Base-by-base conservation (phyloP, 176 grass and related monocot species). In the Thinopyrum elongatum region DNA sequence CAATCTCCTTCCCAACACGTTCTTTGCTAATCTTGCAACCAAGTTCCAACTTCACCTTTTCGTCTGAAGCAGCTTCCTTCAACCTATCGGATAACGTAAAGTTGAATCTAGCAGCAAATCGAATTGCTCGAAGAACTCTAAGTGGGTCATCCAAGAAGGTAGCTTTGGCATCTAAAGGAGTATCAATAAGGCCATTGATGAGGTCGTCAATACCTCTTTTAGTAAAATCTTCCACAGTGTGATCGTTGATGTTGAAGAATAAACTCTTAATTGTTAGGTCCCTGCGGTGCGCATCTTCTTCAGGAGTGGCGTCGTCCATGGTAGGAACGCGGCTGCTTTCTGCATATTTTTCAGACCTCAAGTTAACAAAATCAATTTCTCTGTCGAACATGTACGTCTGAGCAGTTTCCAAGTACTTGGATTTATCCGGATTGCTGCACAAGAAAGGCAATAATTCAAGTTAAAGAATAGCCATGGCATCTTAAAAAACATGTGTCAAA, bases 311-410 rank as follows among this genome's bases (percentile, higher is more conserved):
- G 5, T 12, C 9, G 26, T 64, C 14, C 61, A 42, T 11, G 9
- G 39, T 11, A 42, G 39, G 27, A 30, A 65, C 30, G 12, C 27
- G 13, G 63, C 13, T 65, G 5, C 13, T 30, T 65, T 30, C 13
- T 14, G 27, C 63, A 13, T 65, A 65, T 16, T 15, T 30, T 65
- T 65, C 63, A 30, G 27, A 65, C 13, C 95, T 90, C 89, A 95
- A 89, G 85, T 98, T 98, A 38, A 98, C 93, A 92, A 98, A 98
- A 78, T 98, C 95, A 87, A 98, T 89, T 89, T 91, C 91, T 5
- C 36, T 93, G 80, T 89, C 83, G 5, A 78, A 88, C 80, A 98
- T 93, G 44, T 76, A 74, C 95, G 92, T 93, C 65, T 81, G 92
- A 70, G 93, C 93, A 19, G 95, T 98, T 94, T 98, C 95, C 85